phyloP scores from a whole-genome alignment of 2,329 filamentous ascomycete genomes.

The Aspergillus quadricinctus region DNA sequence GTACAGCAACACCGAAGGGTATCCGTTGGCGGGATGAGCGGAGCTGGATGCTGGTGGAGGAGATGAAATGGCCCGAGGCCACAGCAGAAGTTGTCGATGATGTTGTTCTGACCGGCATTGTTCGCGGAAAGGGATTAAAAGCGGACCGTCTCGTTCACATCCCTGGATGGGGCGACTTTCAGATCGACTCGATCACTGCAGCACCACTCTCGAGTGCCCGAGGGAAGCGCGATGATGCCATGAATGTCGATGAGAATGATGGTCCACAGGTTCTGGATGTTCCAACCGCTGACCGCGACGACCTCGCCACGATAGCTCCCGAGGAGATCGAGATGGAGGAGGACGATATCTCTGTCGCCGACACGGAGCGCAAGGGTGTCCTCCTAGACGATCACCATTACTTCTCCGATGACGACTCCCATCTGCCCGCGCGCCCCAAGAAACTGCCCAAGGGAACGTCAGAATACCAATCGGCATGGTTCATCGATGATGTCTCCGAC shows the following conservation, averaged over 20 bases:
- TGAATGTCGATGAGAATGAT: constrained; percentile 61
- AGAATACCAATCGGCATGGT: constrained; percentile 92
- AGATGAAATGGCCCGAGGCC: constrained; percentile 65
- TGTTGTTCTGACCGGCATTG: constrained; percentile 75
- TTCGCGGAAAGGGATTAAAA: constrained; percentile 82
- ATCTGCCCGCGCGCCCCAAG: constrained; percentile 60
- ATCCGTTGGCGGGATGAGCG: constrained; percentile 93
- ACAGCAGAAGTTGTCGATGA: constrained; percentile 45
- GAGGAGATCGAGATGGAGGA: constrained; percentile 79
- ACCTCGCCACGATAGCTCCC: constrained; percentile 76
- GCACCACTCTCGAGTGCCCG: constrained; percentile 61
- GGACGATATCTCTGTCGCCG: constrained; percentile 51
- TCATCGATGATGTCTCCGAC: constrained; percentile 73
- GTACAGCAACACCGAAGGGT: constrained; percentile 87
- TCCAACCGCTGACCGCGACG: constrained; percentile 76
- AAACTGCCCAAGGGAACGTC: constrained; percentile 87
- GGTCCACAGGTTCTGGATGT: constrained; percentile 55
- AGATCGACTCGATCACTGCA: constrained; percentile 82
- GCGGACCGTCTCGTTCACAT: constrained; percentile 86
- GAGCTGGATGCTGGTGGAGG: constrained; percentile 90
- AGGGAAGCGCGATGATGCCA: constrained; percentile 55
- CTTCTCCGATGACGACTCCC: constrained; percentile 79
- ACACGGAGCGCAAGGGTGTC: constrained; percentile 72
- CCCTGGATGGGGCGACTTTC: constrained; percentile 90
- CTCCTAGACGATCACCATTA: constrained; percentile 96